These are phyloP conservation scores for Ophiocordyceps camponoti-leonardi DNA, from an alignment of 2,329 filamentous ascomycete species.

Conservation along the genomic window DNA sequence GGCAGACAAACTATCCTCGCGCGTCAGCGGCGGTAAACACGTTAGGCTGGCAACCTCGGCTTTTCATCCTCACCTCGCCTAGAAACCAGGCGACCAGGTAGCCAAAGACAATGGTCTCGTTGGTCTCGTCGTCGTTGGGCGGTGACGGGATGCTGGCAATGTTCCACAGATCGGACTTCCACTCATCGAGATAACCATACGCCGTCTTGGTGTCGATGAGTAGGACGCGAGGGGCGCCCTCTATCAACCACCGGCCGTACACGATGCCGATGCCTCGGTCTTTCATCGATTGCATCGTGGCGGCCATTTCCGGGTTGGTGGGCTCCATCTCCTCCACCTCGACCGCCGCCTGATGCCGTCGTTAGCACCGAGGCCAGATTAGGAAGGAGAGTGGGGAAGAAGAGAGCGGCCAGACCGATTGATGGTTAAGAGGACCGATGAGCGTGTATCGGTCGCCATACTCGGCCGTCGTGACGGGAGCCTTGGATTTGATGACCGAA, in stretches of 20 bases:
- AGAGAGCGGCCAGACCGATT: slow-evolving; percentile 52
- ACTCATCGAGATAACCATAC: slow-evolving; percentile 82
- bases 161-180: slow-evolving; percentile 94
- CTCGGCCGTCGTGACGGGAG: slow-evolving; percentile 90
- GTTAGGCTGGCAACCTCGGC: slow-evolving; percentile 8
- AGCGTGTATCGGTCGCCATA: slow-evolving; percentile 96
- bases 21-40: background rate
- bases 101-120: slow-evolving; percentile 93
- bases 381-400: background rate
- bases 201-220: slow-evolving; percentile 91
- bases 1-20: slow-evolving; percentile 62
- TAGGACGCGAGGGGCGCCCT: slow-evolving; percentile 82
- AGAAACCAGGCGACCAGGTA: slow-evolving; percentile 97
- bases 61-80: slow-evolving; percentile 87
- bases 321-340: slow-evolving; percentile 91
- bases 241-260: slow-evolving; percentile 95
- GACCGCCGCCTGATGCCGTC: slow-evolving; percentile 56
- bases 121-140: slow-evolving; percentile 81
- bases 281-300: slow-evolving; percentile 83
- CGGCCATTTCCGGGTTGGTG: slow-evolving; percentile 57
- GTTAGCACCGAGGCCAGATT: slow-evolving; percentile 3
- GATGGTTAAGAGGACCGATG: slow-evolving; percentile 82
- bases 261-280: slow-evolving; percentile 78
- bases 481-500: slow-evolving; percentile 97
- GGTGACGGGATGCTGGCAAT: slow-evolving; percentile 86